Evolutionary conservation across 2,329 filamentous ascomycete genomes (phyloP), one percentile per base, ranked within the genome.

Genomic region (Pestalotiopsis sp.): DNA sequence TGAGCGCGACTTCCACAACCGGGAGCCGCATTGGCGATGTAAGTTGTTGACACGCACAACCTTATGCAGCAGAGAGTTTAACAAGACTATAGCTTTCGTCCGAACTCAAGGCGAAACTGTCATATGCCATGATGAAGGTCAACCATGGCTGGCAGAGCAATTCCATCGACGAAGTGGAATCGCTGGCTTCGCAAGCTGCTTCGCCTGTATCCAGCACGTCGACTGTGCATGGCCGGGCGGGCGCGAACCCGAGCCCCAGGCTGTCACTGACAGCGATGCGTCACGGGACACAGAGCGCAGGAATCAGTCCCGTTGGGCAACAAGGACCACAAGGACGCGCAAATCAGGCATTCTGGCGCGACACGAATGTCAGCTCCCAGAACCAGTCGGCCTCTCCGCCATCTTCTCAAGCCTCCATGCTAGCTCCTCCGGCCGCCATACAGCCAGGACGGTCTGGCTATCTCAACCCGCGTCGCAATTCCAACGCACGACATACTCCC

Each of bases 61-160:
- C 38, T 39, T 27, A 62, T 36, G 17, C 31, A 23, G 23, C 57
- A 13, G 60, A 56, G n/a, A 39, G 20, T 66, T 27, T 39, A 25
- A 63, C 60, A 12, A 38, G 14, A 63, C 69, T 60, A 61, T 66
- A 79, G 77, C 71, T 78, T 58, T 79, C 77, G 25, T 76, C 77
- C 67, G 92, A 95, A 77, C 86, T 98, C 66, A 92, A 91, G 77
- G 91, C 94, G 64, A 92, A 94, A 75, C 86, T 98, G 36, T 93
- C 94, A 6, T 98, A 98, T 80, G 95, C 95, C 72, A 96, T 97
- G 88, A 88, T 97, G 77, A 98, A 97, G 80, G 92, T 98, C 56
- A 93, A 94, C 77, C 91, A 97, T 77, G 94, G 93, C 69, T 96
- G 94, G 92, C 92, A 97, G 80, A 87, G 91, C 64, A 90, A 92